Base-by-base conservation (phyloP, 768 basidiomycete genomes). In the Rhizopogon vesiculosus region DNA sequence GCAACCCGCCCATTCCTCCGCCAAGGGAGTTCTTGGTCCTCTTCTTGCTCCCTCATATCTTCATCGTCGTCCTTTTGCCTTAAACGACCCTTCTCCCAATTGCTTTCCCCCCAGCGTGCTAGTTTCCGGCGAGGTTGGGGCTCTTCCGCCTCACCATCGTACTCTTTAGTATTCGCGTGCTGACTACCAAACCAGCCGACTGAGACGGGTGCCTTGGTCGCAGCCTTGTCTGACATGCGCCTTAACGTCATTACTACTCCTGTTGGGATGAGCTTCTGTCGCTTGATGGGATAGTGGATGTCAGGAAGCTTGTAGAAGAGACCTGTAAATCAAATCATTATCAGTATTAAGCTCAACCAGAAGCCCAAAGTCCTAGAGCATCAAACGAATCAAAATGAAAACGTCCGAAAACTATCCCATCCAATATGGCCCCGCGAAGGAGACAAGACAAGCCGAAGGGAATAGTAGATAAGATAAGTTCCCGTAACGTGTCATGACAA, bases 131-230 rank as follows among this genome's bases (percentile, higher is more conserved):
- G 78, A 38, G 86, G 85, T 59, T 80, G 78, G 15, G 63, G 70
- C 40, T 79, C 79, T 16, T 72, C 70, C 15, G 65, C 69, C 35
- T 72, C 69, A 40, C 62, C 66, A 55, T 80, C 79, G 53, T 79
- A 77, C 31, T 71, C 76, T 40, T 72, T 78, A 5, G 70, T 72
- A 48, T 72, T 70, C 29, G 66, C 63, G 31, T 69, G 70, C 55
- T 68, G 70, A 28, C 69, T 67, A 42, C 69, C 64, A 57, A 70
- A 69, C 52, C 89, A 81, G 29, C 89, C 88, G 35, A 93, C 90
- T 45, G 89, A 85, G 43, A 93, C 91, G 43, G 93, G 83, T 3
- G 90, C 86, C 72, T 93, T 91, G 10, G 92, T 92, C 2, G 92
- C 92, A 41, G 91, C 91, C 66, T 92, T 89, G 67, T 94, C 92